Conservation (phyloP, 108 stramenopile genomes). For the Nitzschia sp. region DNA sequence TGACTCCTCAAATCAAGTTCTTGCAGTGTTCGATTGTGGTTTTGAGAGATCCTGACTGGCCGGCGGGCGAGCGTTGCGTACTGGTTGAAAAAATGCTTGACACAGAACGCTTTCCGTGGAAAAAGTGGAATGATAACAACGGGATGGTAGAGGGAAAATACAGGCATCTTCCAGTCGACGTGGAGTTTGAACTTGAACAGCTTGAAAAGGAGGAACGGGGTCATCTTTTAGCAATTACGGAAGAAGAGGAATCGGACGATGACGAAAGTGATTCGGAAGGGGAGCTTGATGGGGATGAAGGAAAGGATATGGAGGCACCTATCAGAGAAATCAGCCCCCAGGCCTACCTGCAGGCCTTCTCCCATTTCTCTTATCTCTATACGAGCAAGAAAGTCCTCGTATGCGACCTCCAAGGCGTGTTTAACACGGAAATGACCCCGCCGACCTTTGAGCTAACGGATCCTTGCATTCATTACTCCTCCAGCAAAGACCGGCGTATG, state of each 20-base stretch:
- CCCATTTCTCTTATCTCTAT: constrained; percentile 61
- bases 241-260: constrained; percentile 44
- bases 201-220: background rate
- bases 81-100: constrained; percentile 63
- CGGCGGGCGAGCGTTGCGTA: constrained; percentile 37
- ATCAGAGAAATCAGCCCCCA: constrained; percentile 24
- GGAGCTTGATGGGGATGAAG: background rate
- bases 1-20: constrained; percentile 44
- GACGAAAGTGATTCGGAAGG: constrained; percentile 1
- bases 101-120: constrained; percentile 48
- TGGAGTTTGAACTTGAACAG: constrained; percentile 16
- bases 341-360: constrained; percentile 55
- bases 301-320: background rate
- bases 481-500: constrained; percentile 28
- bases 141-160: constrained; percentile 23
- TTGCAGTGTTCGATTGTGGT: constrained; percentile 55
- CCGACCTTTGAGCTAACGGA: constrained; percentile 66
- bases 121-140: constrained; percentile 62
- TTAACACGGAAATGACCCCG: constrained; percentile 51
- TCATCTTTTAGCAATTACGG: background rate
- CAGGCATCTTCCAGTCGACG: constrained; percentile 18
- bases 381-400: constrained; percentile 48
- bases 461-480: constrained; percentile 60
- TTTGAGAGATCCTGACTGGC: constrained; percentile 42
- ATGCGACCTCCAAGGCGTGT: constrained; percentile 65